These are phyloP conservation scores for Globisporangium acanthophoron DNA, from an alignment of 352 stramenopile species.

Conservation along the genomic window DNA sequence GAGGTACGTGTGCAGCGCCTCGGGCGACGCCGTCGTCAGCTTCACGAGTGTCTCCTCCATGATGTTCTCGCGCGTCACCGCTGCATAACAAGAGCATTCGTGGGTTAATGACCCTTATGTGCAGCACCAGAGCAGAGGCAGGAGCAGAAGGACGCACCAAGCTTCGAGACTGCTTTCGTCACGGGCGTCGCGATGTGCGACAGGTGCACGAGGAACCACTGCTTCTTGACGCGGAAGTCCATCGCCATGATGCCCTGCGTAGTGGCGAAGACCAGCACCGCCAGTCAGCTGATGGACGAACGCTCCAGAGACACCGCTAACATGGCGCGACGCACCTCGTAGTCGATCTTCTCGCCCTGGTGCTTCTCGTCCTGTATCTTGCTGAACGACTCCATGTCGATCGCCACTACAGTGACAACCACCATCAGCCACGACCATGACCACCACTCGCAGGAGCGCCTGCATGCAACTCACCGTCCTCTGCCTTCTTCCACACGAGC, in stretches of 20 bases:
- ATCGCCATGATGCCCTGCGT: slow-evolving; percentile 64
- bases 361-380: slow-evolving; percentile 28
- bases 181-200: slow-evolving; percentile 56
- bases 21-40: slow-evolving; percentile 30
- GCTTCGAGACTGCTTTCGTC: slow-evolving; percentile 56
- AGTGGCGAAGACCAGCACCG: too few relatives aligned
- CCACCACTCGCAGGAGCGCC: background rate
- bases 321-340: slow-evolving; percentile 28
- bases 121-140: too few relatives aligned
- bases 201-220: slow-evolving; percentile 77
- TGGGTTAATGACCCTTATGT: too few relatives aligned
- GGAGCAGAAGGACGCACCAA: slow-evolving; percentile 27
- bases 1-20: slow-evolving; percentile 57
- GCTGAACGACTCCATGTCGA: slow-evolving; percentile 66
- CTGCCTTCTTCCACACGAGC: slow-evolving; percentile 50
- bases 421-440: background rate
- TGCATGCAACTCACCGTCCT: slow-evolving; percentile 24
- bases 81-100: slow-evolving; percentile 12
- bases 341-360: slow-evolving; percentile 44
- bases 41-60: slow-evolving; percentile 43
- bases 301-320: background rate
- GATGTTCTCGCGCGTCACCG: slow-evolving; percentile 48
- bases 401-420: slow-evolving; percentile 23
- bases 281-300: too few relatives aligned
- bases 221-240: slow-evolving; percentile 74